Base-by-base conservation (phyloP, 2,329 filamentous ascomycete species). In the Colletotrichum musicola region DNA sequence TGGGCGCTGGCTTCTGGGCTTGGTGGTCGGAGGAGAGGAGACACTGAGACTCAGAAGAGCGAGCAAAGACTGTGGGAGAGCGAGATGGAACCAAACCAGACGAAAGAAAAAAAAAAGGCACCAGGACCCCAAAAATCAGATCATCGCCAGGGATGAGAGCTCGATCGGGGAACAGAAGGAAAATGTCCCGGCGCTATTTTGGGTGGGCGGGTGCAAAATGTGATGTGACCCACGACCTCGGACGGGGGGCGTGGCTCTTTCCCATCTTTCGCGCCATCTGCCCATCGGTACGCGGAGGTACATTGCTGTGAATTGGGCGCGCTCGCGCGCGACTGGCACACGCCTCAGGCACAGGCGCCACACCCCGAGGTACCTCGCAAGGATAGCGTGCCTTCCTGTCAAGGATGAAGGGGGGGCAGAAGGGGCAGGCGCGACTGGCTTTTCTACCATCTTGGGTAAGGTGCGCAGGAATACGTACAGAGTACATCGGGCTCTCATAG, bases 101-200 rank as follows among this genome's bases (percentile, higher is more conserved):
- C 38, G 60, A 62, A 10, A 30, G 4, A 30, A 30, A 30, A 10
- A 30, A 35, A 35, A 68, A 44, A 47, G 61, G 25, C 54, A 50
- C 54, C 49, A 44, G 42, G 61, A 42, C 38, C 30, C 49, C 40
- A 54, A n/a, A 60, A 64, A 68, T 54, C 65, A 60, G 65, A 64
- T 68, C 64, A 67, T 64, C 50, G 35, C 47, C 65, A 68, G 61
- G 65, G 65, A 59, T 64, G 22, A 62, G 51, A 68, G 54, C 65
- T 60, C 61, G 65, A 64, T 64, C 65, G 61, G 61, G 65, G 65
- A 63, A 53, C 51, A 55, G 51, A 68, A 68, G 61, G 27, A 64
- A 60, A 60, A 55, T 68, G 59, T 64, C 47, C 65, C 61, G 65
- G 61, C 61, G 61, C 61, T 64, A 68, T 68, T 64, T 64, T 54